Evolutionary conservation across 2,329 filamentous ascomycete genomes (phyloP), one percentile per base, ranked within the genome.

Genomic region (Neoscytalidium dimidiatum): DNA sequence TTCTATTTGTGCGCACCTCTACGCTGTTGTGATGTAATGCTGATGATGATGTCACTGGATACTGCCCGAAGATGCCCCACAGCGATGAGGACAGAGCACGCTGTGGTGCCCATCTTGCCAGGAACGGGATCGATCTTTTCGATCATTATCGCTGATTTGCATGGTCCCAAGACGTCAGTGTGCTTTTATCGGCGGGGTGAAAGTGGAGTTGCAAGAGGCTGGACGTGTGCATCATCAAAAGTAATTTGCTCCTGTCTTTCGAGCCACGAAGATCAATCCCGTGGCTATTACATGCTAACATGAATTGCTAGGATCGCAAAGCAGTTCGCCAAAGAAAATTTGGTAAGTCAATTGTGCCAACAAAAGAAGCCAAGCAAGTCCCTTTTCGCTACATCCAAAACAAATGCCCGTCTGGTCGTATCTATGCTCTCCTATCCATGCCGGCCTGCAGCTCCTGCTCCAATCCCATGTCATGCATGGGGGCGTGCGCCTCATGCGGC

Each of bases 401-500:
- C 56, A 56, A 28, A 64, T 64, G 28, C 35, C 38, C 49, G 46
- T 46, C 33, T 53, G 61, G 33, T 33, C 23, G 38, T n/a, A 46
- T 60, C 56, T 60, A 60, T 60, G 41, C 41, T 60, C 60, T 66
- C 62, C 57, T 52, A 41, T 66, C 65, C 65, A 66, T 64, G 51
- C 65, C 65, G 23, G 46, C 60, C 49, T 64, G 60, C 61, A 66
- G 57, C 51, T 66, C 65, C 62, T 64, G 41, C 61, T 66, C 65
- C 61, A 66, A 44, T 26, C 60, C 65, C 65, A 58, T 60, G 4
- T 66, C 58, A 19, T 56, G 35, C 7, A 62, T 38, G 11, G 46
- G 4, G 17, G 31, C 35, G 7, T 60, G 74, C 29, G 79, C 77
- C 73, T 87, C 85, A 74, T 89, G 86, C 52, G 87, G 87, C 69